phyloP scores from a whole-genome alignment of 2,329 filamentous ascomycete species.

The Macrophomina pseudophaseolina region DNA sequence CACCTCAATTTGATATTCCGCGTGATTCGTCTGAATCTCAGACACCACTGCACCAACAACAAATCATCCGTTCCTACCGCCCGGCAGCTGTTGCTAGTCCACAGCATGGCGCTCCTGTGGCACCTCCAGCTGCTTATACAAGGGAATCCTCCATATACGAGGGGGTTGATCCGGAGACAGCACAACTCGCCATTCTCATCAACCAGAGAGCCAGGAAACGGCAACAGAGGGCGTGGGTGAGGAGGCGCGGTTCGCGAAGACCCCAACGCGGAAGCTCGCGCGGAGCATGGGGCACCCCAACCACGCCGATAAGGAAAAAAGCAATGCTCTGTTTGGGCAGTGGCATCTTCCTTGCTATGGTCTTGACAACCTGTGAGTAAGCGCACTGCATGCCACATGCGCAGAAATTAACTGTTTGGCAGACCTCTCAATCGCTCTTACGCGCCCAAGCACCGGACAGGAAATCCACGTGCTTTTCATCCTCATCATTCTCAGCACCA shows the following conservation, averaged over 20 bases:
- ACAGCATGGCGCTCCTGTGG: background rate
- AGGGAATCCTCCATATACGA: constrained; percentile 3
- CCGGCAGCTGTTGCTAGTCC: constrained; percentile 1
- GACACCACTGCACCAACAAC: background rate
- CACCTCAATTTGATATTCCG: background rate
- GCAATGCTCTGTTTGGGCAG: constrained; percentile 62
- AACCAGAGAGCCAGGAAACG: constrained; percentile 12
- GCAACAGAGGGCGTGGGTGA: constrained; percentile 17
- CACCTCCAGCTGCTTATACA: constrained; percentile 2
- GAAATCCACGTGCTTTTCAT: constrained; percentile 83
- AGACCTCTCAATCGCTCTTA: constrained; percentile 77
- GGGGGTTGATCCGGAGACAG: constrained; percentile 25
- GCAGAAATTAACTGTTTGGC: background rate
- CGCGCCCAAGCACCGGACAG: constrained; percentile 65
- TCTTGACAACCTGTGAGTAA: constrained; percentile 13
- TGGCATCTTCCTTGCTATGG: constrained; percentile 62
- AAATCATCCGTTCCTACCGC: background rate
- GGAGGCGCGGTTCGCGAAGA: constrained; percentile 18
- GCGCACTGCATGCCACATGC: background rate
- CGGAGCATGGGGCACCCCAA: background rate
- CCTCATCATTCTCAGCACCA: constrained; percentile 73
- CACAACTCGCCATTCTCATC: constrained; percentile 9
- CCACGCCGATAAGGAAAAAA: constrained; percentile 11
- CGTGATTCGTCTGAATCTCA: background rate
- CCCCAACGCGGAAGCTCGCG: background rate